Percentiles rank a stretch among this genome's conserved stretches.
Conservation (phyloP, 345 rosid genomes). For the Boechera stricta region DNA sequence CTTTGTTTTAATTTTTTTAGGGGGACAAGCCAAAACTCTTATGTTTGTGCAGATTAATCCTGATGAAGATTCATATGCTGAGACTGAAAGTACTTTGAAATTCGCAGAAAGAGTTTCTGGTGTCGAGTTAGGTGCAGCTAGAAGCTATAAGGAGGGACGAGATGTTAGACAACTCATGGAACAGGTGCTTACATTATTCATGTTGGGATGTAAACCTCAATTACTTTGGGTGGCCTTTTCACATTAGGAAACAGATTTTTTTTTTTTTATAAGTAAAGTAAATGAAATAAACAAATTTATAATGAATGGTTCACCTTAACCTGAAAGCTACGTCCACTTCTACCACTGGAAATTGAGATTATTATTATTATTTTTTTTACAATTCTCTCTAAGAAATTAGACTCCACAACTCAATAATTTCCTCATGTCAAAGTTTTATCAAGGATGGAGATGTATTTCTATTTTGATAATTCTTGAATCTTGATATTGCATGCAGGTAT, state of each 20-base stretch:
- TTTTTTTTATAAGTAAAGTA: too few species aligned
- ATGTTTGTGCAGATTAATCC: slow-evolving; percentile 98
- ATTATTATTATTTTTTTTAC: too few species aligned
- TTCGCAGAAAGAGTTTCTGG: slow-evolving; percentile 96
- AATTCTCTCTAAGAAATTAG: neutral
- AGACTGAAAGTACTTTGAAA: slow-evolving; percentile 85
- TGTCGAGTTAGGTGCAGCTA: slow-evolving; percentile 91
- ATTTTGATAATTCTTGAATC: neutral
- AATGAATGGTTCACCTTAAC: neutral
- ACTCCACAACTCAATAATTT: neutral
- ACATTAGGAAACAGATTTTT: too few species aligned
- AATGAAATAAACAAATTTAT: neutral
- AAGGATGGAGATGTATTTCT: neutral
- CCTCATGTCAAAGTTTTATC: neutral
- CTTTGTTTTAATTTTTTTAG: slow-evolving; percentile 43
- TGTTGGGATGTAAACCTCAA: neutral
- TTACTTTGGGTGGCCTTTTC: too few species aligned
- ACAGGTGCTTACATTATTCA: slow-evolving; percentile 53
- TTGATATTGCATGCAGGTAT: slow-evolving; percentile 55
- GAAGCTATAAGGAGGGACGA: slow-evolving; percentile 79
- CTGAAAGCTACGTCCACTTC: neutral
- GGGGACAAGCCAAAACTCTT: slow-evolving; percentile 93
- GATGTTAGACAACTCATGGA: slow-evolving; percentile 82
- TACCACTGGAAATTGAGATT: too few species aligned
- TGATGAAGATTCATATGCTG: slow-evolving; percentile 82